Evolutionary conservation across 1,284 basidiomycete species (phyloP), one percentile per base, ranked within the genome.

Genomic region (Apiotrichum mycotoxinovorans): DNA sequence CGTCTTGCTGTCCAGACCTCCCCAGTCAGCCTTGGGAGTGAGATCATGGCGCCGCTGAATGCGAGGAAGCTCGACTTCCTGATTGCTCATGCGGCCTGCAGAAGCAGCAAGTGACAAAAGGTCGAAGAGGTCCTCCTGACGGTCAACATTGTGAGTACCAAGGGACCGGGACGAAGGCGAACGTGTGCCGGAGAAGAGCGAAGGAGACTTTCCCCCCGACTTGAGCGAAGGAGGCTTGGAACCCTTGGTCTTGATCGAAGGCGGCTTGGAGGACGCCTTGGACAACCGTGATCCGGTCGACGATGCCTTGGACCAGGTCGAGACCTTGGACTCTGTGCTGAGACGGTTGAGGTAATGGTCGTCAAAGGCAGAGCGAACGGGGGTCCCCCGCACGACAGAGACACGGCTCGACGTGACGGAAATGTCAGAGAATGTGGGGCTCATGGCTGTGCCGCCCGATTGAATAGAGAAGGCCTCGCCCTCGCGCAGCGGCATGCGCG

Each of bases 41-140:
- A 48, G 46, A 35, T 49, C 47, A 12, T n/a, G 11, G 34, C 47
- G 37, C 17, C 47, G 47, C 15, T 33, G 47, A 20, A 23, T 25
- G 34, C 38, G 20, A 2, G 52, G 56, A 11, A 52, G 49, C 8
- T 54, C 34, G 20, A 53, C 46, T 33, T 60, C 58, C 46, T 60
- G 58, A 47, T 60, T 53, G 23, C 45, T 33, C 35, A 60, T 37
- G 11, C 58, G 58, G 14, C 25, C n/a, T 7, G 46, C 34, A 15
- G 46, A 34, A 12, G 53, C 41, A n/a, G 56, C 52, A 11, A 22
- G n/a, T 3, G 53, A 51, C 27, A 58, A 35, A 14, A 43, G 38
- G 17, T 51, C 37, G 40, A 54, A 58, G 18, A 58, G 48, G 37
- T 58, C 57, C 23, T 58, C 46, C 40, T 54, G 38, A 17, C 41